phyloP scores from a whole-genome alignment of 2,329 filamentous ascomycete genomes.

The Venturia effusa region DNA sequence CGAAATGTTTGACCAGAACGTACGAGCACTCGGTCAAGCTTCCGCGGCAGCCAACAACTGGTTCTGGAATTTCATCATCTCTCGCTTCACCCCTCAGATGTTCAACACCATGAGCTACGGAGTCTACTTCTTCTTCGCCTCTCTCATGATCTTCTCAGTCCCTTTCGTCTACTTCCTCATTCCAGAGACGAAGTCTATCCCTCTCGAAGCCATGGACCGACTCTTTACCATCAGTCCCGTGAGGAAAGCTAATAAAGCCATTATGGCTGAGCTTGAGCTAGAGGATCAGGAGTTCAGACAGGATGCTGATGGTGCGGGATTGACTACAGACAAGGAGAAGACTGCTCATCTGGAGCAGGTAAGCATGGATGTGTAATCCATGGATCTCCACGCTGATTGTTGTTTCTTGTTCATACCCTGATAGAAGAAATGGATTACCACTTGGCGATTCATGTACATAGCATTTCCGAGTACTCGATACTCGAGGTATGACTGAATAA shows the following conservation, averaged over 20 bases:
- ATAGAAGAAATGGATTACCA: neutral
- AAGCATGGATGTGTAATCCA: neutral
- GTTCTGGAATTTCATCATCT: conserved; percentile 61
- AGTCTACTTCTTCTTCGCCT: conserved; percentile 37
- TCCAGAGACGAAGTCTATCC: conserved; percentile 34
- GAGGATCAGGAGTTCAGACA: conserved; percentile 32
- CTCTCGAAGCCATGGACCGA: conserved; percentile 36
- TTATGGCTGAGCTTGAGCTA: conserved; percentile 28
- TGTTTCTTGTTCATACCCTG: neutral
- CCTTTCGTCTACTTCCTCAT: conserved; percentile 35
- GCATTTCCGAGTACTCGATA: neutral
- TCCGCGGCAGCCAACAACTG: conserved; percentile 62
- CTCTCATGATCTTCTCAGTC: conserved; percentile 33
- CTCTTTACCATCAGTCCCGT: conserved; percentile 35
- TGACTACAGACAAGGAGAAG: conserved; percentile 14
- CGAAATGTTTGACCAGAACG: conserved; percentile 65
- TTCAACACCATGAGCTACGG: conserved; percentile 34
- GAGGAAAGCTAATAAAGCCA: conserved; percentile 27
- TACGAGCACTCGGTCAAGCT: conserved; percentile 59
- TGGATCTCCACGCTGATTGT: neutral
- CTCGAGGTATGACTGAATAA: neutral
- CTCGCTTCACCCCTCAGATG: conserved; percentile 58
- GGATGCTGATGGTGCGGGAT: conserved; percentile 26
- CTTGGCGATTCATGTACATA: neutral
- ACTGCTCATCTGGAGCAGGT: conserved; percentile 7